These are phyloP conservation scores for Pseudoscleropodium purum DNA, from an alignment of 225 moss, liverwort and hornwort genomes.

Conservation along the genomic window DNA sequence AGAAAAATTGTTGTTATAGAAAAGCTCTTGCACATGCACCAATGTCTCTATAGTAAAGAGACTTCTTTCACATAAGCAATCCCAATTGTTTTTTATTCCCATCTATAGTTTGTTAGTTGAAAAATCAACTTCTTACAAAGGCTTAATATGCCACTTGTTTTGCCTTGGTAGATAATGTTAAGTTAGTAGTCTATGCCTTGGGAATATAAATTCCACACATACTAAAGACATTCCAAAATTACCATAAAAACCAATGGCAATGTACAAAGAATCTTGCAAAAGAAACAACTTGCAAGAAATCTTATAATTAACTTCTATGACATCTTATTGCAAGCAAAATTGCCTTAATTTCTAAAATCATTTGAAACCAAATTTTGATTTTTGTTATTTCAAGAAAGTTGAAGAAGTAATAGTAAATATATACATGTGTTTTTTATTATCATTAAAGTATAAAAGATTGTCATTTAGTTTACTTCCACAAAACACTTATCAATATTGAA, in stretches of 20 bases:
- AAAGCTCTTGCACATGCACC: not conserved
- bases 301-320: not conserved
- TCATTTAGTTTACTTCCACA: rapidly evolving
- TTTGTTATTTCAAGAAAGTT: not conserved
- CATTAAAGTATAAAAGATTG: not conserved
- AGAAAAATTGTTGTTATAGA: rapidly evolving
- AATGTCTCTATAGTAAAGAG: not conserved
- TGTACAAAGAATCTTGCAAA: not conserved
- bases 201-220: not conserved
- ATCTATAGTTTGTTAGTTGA: not conserved
- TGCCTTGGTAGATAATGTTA: not conserved
- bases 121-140: not conserved
- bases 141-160: rapidly evolving
- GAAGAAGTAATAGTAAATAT: not conserved
- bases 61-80: not conserved
- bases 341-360: not conserved
- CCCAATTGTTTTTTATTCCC: not conserved
- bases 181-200: not conserved
- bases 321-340: not conserved
- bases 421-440: not conserved
- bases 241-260: not conserved
- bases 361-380: not conserved
- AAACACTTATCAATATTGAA: not conserved
- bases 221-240: not conserved
- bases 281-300: not conserved